Base-by-base conservation (phyloP, 352 stramenopile species). In the Phytophthora crassamura region DNA sequence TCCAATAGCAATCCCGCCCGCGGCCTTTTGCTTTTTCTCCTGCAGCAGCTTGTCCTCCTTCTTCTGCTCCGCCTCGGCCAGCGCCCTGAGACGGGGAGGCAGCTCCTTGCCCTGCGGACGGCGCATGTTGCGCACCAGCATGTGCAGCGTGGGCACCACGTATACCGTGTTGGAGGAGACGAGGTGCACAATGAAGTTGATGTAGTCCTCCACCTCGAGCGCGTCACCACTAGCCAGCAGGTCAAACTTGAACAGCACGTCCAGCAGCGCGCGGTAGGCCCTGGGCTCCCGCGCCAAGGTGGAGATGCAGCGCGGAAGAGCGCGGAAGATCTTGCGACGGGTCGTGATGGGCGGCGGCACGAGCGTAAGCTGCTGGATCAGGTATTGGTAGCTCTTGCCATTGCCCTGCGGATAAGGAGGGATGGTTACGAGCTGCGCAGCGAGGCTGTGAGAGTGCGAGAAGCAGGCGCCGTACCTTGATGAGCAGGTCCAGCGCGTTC, bases 81-180 rank as follows among this genome's bases (percentile, higher is more conserved):
- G 42, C 2, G 35, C 53, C 55, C 64, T 52, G 14, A 88, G 63
- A 4, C 74, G 68, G 1, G 72, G 70, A 11, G 78, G 73, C 14
- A 90, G 59, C 35, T 86, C 61, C 53, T 81, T 78, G 16, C 59
- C 59, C 58, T 81, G 74, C 12, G 80, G 83, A 6, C 76, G 80
- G 25, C 78, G 79, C 45, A 95, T 59, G 42, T 89, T 93, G 8
- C 88, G 84, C 58, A 91, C 74, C 30, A 95, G 84, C 86, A 93
- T 94, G 65, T 94, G 86, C 43, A 95, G 72, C 58, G 84, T 80
- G 11, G 88, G 88, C 30, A 92, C 64, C 42, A 94, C 84, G 63
- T 91, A 95, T 5, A 92, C 79, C 0, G 86, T 91, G 43, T 93
- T 92, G 59, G 85, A 92, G 25, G 85, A 94, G 58, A 95, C 84